Evolutionary conservation across 768 basidiomycete species (phyloP).

Genomic region (Rhizopogon sp.): DNA sequence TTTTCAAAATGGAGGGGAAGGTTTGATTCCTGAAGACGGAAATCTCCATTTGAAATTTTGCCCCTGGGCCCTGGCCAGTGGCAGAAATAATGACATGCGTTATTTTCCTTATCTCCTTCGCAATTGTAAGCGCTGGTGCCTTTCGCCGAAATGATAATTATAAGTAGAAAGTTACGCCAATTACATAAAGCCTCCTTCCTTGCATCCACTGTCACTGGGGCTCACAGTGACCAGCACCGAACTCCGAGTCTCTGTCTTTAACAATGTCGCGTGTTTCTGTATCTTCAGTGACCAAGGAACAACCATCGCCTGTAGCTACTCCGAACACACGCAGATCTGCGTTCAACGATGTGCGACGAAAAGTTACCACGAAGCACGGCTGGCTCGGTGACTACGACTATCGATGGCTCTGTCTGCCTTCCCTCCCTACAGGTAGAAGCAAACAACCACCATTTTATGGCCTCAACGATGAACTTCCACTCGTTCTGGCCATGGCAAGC

Average conservation of each 20-base stretch:
- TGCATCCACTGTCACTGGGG: not conserved
- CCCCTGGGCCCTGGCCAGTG: too few species aligned
- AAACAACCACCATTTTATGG: conserved; percentile 69
- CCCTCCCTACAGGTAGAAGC: conserved; percentile 41
- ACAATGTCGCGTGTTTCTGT: conserved; percentile 5
- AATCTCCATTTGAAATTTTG: too few species aligned
- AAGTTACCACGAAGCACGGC: conserved; percentile 50
- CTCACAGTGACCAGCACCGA: not conserved
- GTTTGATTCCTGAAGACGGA: too few species aligned
- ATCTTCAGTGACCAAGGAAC: conserved; percentile 10
- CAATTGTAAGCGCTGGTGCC: too few species aligned
- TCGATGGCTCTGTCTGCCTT: conserved; percentile 65
- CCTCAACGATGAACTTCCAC: conserved; percentile 65
- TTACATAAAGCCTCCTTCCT: too few species aligned
- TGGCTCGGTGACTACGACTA: conserved; percentile 89
- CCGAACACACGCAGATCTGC: conserved; percentile 7
- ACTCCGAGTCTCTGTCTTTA: not conserved
- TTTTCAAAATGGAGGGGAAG: not conserved
- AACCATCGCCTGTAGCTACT: conserved; percentile 10
- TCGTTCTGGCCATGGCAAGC: conserved; percentile 65
- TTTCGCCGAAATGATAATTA: too few species aligned
- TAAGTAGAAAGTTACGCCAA: too few species aligned
- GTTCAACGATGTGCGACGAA: conserved; percentile 18
- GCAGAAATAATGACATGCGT: too few species aligned
- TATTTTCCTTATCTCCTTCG: too few species aligned